Evolutionary conservation across 805 yeast species (phyloP).

Genomic region (Pichia cephalocereana): DNA sequence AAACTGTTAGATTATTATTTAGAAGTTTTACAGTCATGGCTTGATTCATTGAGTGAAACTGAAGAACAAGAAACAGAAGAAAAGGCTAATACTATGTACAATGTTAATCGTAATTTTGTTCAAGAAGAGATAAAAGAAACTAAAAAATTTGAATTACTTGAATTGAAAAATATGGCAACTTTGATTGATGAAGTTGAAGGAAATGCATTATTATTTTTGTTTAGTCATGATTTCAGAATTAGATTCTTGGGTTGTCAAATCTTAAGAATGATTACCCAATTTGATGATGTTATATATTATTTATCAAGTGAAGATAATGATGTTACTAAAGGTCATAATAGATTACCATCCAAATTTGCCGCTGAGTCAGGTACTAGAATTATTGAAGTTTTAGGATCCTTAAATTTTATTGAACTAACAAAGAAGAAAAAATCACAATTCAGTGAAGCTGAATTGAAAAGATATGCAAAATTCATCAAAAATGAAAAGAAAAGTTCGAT

Average conservation of each 20-base stretch:
- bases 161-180: slow-evolving; percentile 70
- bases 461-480: slow-evolving; percentile 53
- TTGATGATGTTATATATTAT: slow-evolving; percentile 74
- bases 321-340: slow-evolving; percentile 32
- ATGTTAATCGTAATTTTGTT: slow-evolving; percentile 26
- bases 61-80: slow-evolving; percentile 19
- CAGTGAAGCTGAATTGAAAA: slow-evolving; percentile 69
- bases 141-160: slow-evolving; percentile 51
- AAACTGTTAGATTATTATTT: slow-evolving; percentile 60
- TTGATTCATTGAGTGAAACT: slow-evolving; percentile 45
- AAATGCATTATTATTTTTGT: slow-evolving; percentile 82
- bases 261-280: slow-evolving; percentile 68
- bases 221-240: slow-evolving; percentile 74
- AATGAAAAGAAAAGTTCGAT: slow-evolving; percentile 57
- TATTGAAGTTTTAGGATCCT: slow-evolving; percentile 65
- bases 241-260: slow-evolving; percentile 71
- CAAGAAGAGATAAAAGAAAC: slow-evolving; percentile 34
- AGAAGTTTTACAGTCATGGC: slow-evolving; percentile 76
- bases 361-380: slow-evolving; percentile 72
- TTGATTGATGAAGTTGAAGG: slow-evolving; percentile 95
- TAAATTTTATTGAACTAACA: slow-evolving; percentile 59
- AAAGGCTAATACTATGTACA: slow-evolving; percentile 26
- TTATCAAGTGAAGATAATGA: slow-evolving; percentile 17
- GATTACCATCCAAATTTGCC: slow-evolving; percentile 61
- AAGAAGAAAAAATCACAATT: slow-evolving; percentile 39